Evolutionary conservation across 345 rosid species (phyloP).

Genomic region (Raphanus raphanistrum): DNA sequence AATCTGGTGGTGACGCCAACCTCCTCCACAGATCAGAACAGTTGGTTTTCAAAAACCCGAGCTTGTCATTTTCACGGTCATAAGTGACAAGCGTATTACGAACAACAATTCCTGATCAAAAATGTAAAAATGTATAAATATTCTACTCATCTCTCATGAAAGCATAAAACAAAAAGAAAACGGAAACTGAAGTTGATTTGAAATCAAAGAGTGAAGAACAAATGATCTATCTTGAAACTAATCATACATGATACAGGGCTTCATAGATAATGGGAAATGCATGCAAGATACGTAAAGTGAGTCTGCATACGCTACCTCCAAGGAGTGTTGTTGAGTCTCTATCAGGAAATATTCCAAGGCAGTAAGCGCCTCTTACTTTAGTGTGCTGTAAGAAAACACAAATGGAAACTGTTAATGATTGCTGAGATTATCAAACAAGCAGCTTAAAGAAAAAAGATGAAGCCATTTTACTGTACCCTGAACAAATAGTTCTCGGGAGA

Average conservation of each 20-base stretch:
- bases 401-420: neutral
- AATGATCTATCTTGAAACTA: conserved; percentile 3
- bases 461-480: conserved; percentile 41
- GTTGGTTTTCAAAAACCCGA: conserved; percentile 83
- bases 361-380: conserved; percentile 65
- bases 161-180: neutral
- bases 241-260: no score
- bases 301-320: conserved; percentile 56
- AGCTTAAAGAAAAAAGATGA: conserved; percentile 17
- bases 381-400: conserved; percentile 54
- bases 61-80: conserved; percentile 67
- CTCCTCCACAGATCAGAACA: conserved; percentile 71
- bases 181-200: neutral
- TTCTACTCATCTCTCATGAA: conserved; percentile 13
- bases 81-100: conserved; percentile 78
- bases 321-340: conserved; percentile 72
- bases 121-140: neutral
- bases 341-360: conserved; percentile 74
- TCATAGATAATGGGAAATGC: neutral
- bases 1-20: conserved; percentile 46
- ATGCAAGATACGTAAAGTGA: conserved; percentile 6
- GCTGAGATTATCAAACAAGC: conserved; percentile 11
- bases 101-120: conserved; percentile 69
- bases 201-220: neutral
- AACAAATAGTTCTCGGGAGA: conserved; percentile 86